Base-by-base conservation (phyloP, 2,329 filamentous ascomycete genomes). In the Aspergillus sp. region DNA sequence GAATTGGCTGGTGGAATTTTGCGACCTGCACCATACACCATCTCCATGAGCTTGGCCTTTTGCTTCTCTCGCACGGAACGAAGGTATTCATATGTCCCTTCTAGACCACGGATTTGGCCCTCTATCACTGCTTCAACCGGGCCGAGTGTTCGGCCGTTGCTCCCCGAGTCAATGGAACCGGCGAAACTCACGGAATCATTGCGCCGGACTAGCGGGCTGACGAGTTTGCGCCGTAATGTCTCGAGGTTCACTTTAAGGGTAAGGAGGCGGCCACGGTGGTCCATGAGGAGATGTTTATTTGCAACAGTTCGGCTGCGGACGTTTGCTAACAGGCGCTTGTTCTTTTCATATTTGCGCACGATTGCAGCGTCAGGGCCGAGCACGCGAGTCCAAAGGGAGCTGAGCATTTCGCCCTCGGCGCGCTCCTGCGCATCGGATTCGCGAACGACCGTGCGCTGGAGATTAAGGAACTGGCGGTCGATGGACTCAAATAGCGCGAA, bases 401-500 rank as follows among this genome's bases (percentile, higher is more conserved):
- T 88, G 44, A 97, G 86, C 67, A 95, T 83, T 68, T 96, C 91
- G 61, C 86, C 87, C 71, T 96, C 90, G 31, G 87, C 81, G 43
- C 88, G 87, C 62, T 96, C 91, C 70, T 97, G 91, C 6, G 85
- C 84, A 62, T 90, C 88, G 19, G 88, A 86, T 76, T 97, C 93
- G 67, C 91, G 90, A 55, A 90, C 88, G 9, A 96, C 92, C 5
- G 87, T 90, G 60, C 92, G 88, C 62, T 91, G 91, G 1, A 97
- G 83, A 72, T 95, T 96, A 61, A 92, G 83, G 75, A 97, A 96
- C 72, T 96, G 91, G 53, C 87, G 85, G 76, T 98, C 93, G 65
- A 97, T 92, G 58, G 87, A 85, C 72, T 96, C 92, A 73, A 97
- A 97, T n/a, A 96, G 86, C 3, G 85, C 85, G 73, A 96, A 96